Base-by-base conservation (phyloP, 2,329 filamentous ascomycete genomes). In the Cladosporium sp. region DNA sequence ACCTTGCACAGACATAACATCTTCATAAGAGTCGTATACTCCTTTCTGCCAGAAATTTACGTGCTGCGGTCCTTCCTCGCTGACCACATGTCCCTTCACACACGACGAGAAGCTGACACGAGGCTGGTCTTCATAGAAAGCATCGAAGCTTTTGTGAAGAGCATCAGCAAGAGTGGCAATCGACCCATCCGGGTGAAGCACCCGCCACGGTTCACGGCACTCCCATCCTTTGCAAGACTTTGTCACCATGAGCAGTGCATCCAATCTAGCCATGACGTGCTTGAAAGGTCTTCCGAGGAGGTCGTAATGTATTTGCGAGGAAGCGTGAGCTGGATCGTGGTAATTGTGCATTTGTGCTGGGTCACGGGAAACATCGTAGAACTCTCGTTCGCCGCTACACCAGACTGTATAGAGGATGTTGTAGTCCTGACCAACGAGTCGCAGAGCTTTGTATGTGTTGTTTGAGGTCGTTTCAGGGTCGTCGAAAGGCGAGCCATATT, bases 321-420 rank as follows among this genome's bases (percentile, higher is more conserved):
- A 34, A 5, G 40, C 17, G 19, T 60, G 47, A 12, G 54, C 34
- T 9, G 39, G 22, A 36, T 61, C 54, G 12, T 67, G 58, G 30
- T 66, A 60, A 43, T 70, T 70, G 43, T 60, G 54, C 43, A 67
- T 60, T 51, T 70, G 64, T 36, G 60, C 25, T 0, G 65, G 65
- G 45, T 70, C 67, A 36, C 58, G 58, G 54, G 63, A 7, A 22
- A 69, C 43, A 40, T 89, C 80, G 67, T 88, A 89, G 8, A 87
- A 77, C 67, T 89, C 85, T 57, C 83, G 81, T 66, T 88, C 86
- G 54, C 85, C 84, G 6, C 74, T 87, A 66, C 87, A 89, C 85
- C 86, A 89, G 0, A 88, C 84, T 0, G 84, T 80, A 65, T 89
- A 89, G 62, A 84, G 84, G 5, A 89, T 68, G 65, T 81, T 83